A percentile compares a stretch with the other conserved stretches of the same genome.
phyloP scores from a whole-genome alignment of 495 filamentous ascomycete genomes.

The Paragyromitra xinjiangensis region DNA sequence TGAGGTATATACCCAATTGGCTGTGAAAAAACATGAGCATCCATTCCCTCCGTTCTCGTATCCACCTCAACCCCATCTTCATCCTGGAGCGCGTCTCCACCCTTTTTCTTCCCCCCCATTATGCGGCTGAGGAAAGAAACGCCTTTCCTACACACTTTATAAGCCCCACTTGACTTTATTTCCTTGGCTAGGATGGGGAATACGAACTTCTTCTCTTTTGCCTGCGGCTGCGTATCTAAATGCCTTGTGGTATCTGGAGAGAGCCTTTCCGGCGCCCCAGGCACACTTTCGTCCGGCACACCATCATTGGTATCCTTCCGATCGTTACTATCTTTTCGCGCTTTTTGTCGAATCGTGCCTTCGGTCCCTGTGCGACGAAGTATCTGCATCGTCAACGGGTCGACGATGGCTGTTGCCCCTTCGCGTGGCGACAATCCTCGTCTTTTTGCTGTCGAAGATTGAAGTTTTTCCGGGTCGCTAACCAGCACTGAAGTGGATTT shows the following conservation, averaged over 20 bases:
- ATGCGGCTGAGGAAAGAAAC: conserved; percentile 92
- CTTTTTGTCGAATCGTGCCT: conserved; percentile 71
- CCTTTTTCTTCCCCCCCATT: conserved; percentile 78
- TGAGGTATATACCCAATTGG: conserved; percentile 88
- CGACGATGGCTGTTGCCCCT: conserved; percentile 22
- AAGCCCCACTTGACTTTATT: conserved; percentile 44
- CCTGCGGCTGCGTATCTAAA: conserved; percentile 61
- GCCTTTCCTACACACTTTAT: conserved; percentile 70
- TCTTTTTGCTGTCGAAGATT: conserved; percentile 36
- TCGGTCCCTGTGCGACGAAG: conserved; percentile 82
- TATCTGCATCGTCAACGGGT: conserved; percentile 67
- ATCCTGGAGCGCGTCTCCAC: conserved; percentile 66
- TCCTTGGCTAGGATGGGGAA: conserved; percentile 19
- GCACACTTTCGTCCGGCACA: conserved; percentile 63
- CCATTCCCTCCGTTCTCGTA: conserved; percentile 76
- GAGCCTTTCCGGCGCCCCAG: conserved; percentile 59
- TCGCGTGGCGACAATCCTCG: conserved; percentile 36
- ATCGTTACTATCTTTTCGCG: conserved; percentile 67
- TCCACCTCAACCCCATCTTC: conserved; percentile 78
- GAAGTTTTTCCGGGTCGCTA: conserved; percentile 32
- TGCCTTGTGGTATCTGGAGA: conserved; percentile 54
- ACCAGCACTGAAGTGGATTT: conserved; percentile 20
- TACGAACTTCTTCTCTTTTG: conserved; percentile 61
- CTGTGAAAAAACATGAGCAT: conserved; percentile 80
- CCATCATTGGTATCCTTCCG: conserved; percentile 58